phyloP scores from a whole-genome alignment of 345 rosid genomes.

The Rhodomyrtus tomentosa region DNA sequence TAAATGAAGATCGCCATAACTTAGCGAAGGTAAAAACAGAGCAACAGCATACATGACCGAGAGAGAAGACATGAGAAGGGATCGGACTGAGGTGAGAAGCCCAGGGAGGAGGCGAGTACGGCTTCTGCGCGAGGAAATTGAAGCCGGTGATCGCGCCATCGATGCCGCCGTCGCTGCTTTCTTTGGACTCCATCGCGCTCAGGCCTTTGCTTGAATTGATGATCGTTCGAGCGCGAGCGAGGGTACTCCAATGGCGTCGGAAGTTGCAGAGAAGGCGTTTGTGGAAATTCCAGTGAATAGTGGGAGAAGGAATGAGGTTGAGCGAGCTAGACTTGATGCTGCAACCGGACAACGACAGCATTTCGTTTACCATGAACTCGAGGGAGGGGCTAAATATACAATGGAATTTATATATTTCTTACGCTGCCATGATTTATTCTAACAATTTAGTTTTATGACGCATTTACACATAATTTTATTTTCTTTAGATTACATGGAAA shows the following conservation, averaged over 20 bases:
- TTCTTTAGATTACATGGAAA: too few relatives aligned
- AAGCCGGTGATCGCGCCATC: slow-evolving; percentile 1
- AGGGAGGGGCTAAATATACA: too few relatives aligned
- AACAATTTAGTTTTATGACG: too few relatives aligned
- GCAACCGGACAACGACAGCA: not conserved
- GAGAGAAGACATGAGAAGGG: slow-evolving; percentile 54
- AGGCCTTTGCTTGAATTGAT: not conserved
- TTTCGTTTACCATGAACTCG: not conserved
- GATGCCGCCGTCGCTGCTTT: not conserved
- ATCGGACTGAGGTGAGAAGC: slow-evolving; percentile 54
- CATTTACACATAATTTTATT: too few relatives aligned
- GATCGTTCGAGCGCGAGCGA: not conserved
- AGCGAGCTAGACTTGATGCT: not conserved
- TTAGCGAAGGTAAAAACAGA: not conserved
- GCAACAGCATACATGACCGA: slow-evolving; percentile 39
- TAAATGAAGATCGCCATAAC: not conserved
- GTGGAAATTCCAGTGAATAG: not conserved
- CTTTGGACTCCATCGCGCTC: not conserved
- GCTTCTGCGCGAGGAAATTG: slow-evolving; percentile 39
- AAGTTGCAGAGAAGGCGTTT: not conserved
- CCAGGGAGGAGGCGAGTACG: slow-evolving; percentile 63
- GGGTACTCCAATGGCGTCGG: not conserved
- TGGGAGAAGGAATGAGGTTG: not conserved
- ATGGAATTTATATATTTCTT: too few relatives aligned
- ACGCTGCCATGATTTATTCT: too few relatives aligned